Base-by-base conservation (phyloP, 2,329 filamentous ascomycete genomes). In the Claviceps spartinae region DNA sequence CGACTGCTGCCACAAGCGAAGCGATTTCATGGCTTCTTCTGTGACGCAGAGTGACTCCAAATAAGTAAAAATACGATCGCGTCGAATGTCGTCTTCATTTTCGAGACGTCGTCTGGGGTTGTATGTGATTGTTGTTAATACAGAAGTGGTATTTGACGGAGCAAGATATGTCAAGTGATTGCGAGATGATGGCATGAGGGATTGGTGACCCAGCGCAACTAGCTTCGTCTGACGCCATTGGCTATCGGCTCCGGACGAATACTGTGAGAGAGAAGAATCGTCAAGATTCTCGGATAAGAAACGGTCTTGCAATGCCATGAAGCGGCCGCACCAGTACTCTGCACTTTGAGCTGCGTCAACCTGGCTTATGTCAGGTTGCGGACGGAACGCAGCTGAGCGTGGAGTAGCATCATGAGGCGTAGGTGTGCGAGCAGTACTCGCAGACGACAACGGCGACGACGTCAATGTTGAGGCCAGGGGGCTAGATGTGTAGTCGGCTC, bases 261-360 rank as follows among this genome's bases (percentile, higher is more conserved):
- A 38, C 14, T 38, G 49, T 14, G 18, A 49, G 41, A 8, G 22
- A 9, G 51, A 37, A 22, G 55, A 53, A 26, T 55, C 54, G 2
- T 54, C 53, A 18, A 64, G 60, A 2, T 59, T 60, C 37, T 69
- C 65, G 3, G 61, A 41, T 2, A 60, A 54, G 16, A 63, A 63
- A 18, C 70, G 72, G 63, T 84, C 80, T 49, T 76, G 70, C 0
- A 83, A 63, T 2, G 77, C 66, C 49, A 73, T 66, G 60, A 83
- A 82, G 41, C 82, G 77, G 18, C 82, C 82, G 11, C 72, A 69
- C 82, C 82, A 85, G 62, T 82, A 84, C 2, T 69, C 63, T 2
- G 72, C 70, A 5, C 71, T 65, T 58, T 76, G 72, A 2, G 74
- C 69, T 0, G 61, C 65, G 49, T 62, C 61, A 14, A 80, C 63